These are phyloP conservation scores for Penicillium lagena DNA, from an alignment of 495 filamentous ascomycete species.

Conservation along the genomic window DNA sequence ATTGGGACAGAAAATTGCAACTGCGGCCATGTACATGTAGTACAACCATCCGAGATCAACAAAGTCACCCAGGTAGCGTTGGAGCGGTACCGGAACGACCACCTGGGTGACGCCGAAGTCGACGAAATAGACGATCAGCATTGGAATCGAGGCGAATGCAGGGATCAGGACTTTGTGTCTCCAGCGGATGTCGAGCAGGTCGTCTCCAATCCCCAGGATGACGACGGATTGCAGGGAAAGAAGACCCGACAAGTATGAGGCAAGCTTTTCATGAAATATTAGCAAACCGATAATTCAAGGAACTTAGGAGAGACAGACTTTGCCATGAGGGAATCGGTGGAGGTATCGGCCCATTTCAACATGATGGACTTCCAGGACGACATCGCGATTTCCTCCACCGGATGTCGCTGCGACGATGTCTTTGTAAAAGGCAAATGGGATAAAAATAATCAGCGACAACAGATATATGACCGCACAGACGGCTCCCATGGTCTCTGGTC, in stretches of 20 bases:
- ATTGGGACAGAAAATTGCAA: slow-evolving; percentile 95
- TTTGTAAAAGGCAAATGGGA: slow-evolving; percentile 96
- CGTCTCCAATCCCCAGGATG: slow-evolving; percentile 89
- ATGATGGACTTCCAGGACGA: slow-evolving; percentile 58
- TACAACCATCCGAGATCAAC: slow-evolving; percentile 86
- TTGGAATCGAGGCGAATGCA: slow-evolving; percentile 85
- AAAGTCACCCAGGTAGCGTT: slow-evolving; percentile 72
- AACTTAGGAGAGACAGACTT: slow-evolving; percentile 44
- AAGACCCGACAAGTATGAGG: slow-evolving; percentile 90
- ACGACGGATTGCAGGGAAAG: slow-evolving; percentile 84
- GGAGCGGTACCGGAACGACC: slow-evolving; percentile 78
- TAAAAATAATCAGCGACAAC: slow-evolving; percentile 78
- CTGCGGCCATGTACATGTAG: slow-evolving; percentile 91
- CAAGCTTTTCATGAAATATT: slow-evolving; percentile 51
- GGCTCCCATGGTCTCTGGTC: slow-evolving; percentile 96
- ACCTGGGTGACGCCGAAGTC: slow-evolving; percentile 96
- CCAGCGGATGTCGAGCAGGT: slow-evolving; percentile 98
- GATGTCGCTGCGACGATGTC: slow-evolving; percentile 96
- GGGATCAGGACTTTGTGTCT: slow-evolving; percentile 97
- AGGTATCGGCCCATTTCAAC: slow-evolving; percentile 73
- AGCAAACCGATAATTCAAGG: background rate
- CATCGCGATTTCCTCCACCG: slow-evolving; percentile 85
- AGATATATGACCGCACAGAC: slow-evolving; percentile 91
- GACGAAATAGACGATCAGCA: slow-evolving; percentile 96
- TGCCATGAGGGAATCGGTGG: slow-evolving; percentile 90